Base-by-base conservation (phyloP, 768 basidiomycete species). In the Naganishia friedmannii region DNA sequence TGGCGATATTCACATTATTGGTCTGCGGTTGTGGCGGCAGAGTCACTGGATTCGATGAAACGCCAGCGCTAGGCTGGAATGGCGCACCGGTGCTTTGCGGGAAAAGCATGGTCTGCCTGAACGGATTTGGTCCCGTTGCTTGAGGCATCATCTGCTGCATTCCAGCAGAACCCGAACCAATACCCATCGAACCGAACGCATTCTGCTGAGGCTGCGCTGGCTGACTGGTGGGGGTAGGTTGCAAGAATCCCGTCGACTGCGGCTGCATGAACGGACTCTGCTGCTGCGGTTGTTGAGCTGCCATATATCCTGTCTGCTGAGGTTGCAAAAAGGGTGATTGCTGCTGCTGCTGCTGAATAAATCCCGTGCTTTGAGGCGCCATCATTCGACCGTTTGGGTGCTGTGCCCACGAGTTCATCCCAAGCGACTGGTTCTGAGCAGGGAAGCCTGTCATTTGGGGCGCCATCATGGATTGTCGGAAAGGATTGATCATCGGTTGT, bases 21-120 rank as follows among this genome's bases (percentile, higher is more conserved):
- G 60, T 54, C 39, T 23, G 23, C 15, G 60, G 21, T 23, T 45
- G 53, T 12, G 70, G 70, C 31, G 55, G 66, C 34, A 31, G 66
- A 39, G 32, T 34, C 54, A 70, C 60, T 17, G 34, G 55, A 60
- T 48, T 51, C 17, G 31, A 32, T 28, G 32, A 53, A 23, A 37
- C 39, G 37, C n/a, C 28, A 39, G 53, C 39, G 34, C 51, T 54
- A 45, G 68, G 83, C 73, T 0, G 85, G 69, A 65, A 70, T 12
- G 69, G 84, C 79, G 86, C 83, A 1, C 88, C 87, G 3, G 88
- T 90, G 9, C 83, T 82, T 74, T 89, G 88, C 13, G 88, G 85
- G 29, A 88, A 68, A 72, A 92, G 79, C 85, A 88, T 86, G 74
- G 86, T 90, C 79, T 91, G 91, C 39, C 92, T 84, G 84, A 94